These are phyloP conservation scores for Rhinocladiella mackenziei DNA, from an alignment of 2,329 filamentous ascomycete species.

Conservation along the genomic window DNA sequence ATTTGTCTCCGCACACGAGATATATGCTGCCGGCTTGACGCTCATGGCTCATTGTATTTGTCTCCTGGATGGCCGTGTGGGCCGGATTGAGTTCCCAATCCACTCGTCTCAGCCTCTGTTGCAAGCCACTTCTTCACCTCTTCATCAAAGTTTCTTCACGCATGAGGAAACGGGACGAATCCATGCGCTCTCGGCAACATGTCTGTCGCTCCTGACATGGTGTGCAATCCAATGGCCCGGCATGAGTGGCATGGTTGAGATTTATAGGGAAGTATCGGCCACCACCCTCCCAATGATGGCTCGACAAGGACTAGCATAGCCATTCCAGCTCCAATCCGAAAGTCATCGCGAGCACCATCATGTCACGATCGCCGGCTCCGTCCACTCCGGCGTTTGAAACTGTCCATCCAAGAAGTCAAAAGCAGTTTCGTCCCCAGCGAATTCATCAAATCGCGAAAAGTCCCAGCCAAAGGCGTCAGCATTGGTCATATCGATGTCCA, in stretches of 20 bases:
- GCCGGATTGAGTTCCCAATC: not conserved
- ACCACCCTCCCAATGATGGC: not conserved
- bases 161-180: not conserved
- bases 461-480: conserved; percentile 6
- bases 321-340: not conserved
- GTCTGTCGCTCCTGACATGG: conserved; percentile 19
- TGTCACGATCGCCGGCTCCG: not conserved
- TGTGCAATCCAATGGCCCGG: conserved; percentile 19
- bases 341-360: no score
- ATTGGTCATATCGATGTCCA: not conserved
- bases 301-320: not conserved
- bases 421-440: conserved; percentile 4
- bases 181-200: conserved; percentile 19
- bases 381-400: not conserved
- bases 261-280: conserved; percentile 17
- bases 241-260: conserved; percentile 24
- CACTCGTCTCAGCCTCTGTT: not conserved
- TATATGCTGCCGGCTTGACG: conserved; percentile 31
- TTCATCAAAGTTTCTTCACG: conserved; percentile 1
- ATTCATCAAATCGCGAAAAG: conserved; percentile 4
- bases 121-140: not conserved
- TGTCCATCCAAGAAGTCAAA: conserved; percentile 3
- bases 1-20: conserved; percentile 32
- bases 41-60: conserved; percentile 28
- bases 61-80: conserved; percentile 26